Conservation (phyloP, 768 basidiomycete genomes). For the Lactifluus volemus region DNA sequence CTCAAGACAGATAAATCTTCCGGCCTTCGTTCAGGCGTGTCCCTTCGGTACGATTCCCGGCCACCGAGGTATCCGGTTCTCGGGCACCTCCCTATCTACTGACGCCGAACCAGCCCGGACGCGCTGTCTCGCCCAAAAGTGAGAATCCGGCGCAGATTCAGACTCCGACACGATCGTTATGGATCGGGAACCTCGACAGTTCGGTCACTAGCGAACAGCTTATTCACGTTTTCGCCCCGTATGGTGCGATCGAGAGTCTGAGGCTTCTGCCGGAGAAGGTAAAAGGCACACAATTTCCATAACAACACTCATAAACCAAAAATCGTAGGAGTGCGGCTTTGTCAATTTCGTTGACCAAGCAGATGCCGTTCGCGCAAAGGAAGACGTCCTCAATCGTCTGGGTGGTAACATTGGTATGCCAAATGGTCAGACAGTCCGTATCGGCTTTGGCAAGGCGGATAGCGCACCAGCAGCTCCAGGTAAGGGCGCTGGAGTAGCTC, state of each 20-base stretch:
- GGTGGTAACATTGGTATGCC: conserved; percentile 93
- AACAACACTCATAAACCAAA: neutral
- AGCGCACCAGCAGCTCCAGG: conserved; percentile 89
- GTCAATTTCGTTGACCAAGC: conserved; percentile 96
- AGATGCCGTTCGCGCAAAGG: conserved; percentile 96
- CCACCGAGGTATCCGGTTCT: conserved; percentile 15
- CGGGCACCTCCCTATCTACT: conserved; percentile 59
- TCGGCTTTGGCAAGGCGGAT: conserved; percentile 97
- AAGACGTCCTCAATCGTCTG: conserved; percentile 92
- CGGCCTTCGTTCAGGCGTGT: conserved; percentile 6
- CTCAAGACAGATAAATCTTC: conserved; percentile 30
- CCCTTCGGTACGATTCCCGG: conserved; percentile 21
- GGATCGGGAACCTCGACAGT: conserved; percentile 97
- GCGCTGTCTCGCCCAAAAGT: conserved; percentile 77
- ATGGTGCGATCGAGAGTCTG: conserved; percentile 95
- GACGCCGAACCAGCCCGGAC: conserved; percentile 57
- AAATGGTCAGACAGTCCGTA: conserved; percentile 92
- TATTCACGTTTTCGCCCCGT: conserved; percentile 90
- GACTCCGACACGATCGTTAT: conserved; percentile 90
- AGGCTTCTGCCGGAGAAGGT: conserved; percentile 97
- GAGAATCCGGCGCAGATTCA: conserved; percentile 74
- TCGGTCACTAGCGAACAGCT: conserved; percentile 92
- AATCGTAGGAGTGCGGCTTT: conserved; percentile 86
- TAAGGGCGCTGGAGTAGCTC: conserved; percentile 57
- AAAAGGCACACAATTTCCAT: conserved; percentile 9